Evolutionary conservation across 2,329 filamentous ascomycete genomes (phyloP), one percentile per base, ranked within the genome.

Genomic region (Whalleya microplaca): DNA sequence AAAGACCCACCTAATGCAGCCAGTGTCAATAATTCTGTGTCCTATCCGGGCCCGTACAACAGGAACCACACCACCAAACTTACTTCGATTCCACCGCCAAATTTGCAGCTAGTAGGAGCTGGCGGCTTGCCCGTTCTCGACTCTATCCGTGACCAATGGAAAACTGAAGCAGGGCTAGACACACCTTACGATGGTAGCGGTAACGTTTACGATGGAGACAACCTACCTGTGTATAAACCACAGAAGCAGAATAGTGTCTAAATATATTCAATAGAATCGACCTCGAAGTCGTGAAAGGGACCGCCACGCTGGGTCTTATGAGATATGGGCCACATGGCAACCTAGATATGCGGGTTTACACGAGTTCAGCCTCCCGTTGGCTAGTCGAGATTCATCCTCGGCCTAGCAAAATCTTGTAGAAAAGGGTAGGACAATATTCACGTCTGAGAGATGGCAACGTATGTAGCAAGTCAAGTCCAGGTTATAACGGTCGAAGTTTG

Each of bases 141-240:
- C 1, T 53, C 32, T 0, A 68, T 78, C 10, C 66, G 66, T 20
- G 45, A 66, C 3, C 55, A 63, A 7, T 78, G 76, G 76, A 50
- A 63, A 21, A 53, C 56, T 2, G 51, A 62, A 3, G 65, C 61
- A 12, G 60, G 60, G 1, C 63, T 66, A 2, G 55, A 70, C 21
- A 79, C 74, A 0, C 78, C 78, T 0, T 81, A 81, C 56, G 76
- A 80, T 64, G 78, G 78, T 0, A 77, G 71, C 41, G 77, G 78
- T 1, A 71, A 64, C 9, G 69, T 79, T 1, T 76, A 71, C 46
- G 78, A 81, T 62, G 78, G 75, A 0, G 73, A 71, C 46, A 65
- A 72, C 45, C 53, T 69, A 37, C 78, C 78, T 2, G 62, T 75
- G 18, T 80, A 80, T 65, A 71, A 69, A 27, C 56, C 62, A 1